phyloP scores from a whole-genome alignment of 148 eudicot genomes.

The Camellia lanceoleosa region DNA sequence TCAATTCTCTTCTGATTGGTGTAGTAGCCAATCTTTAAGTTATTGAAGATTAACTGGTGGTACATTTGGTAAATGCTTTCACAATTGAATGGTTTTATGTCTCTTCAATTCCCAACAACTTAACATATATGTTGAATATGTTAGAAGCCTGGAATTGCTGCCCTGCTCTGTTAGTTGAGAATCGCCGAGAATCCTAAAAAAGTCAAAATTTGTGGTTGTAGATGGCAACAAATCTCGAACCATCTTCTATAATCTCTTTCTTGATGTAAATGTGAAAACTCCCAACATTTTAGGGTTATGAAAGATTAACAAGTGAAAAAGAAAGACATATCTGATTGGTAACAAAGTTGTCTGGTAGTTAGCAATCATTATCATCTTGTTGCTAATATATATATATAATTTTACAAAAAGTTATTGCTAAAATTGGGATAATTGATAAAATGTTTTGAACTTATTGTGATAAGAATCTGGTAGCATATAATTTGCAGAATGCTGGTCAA shows the following conservation, averaged over 20 bases:
- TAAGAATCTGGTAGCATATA: background rate
- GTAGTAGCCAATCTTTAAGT: background rate
- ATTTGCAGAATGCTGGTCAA: background rate
- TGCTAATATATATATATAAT: background rate
- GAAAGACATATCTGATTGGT: background rate
- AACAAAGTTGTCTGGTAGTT: background rate
- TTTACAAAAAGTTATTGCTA: background rate
- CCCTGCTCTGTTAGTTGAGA: background rate
- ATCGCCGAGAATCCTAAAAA: background rate
- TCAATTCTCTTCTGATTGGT: background rate
- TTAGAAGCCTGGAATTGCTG: background rate
- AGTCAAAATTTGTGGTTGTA: background rate
- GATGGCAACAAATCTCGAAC: background rate
- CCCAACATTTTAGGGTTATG: too few species aligned
- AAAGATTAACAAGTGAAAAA: too few species aligned
- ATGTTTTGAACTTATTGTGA: background rate
- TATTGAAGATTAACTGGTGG: background rate
- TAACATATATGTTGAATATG: background rate
- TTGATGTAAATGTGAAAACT: too few species aligned
- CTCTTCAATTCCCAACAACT: too few species aligned
- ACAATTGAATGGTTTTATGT: background rate
- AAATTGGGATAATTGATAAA: background rate
- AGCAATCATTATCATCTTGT: background rate
- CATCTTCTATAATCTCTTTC: background rate
- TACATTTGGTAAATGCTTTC: background rate